Base-by-base conservation (phyloP, 148 eudicot species). In the Rhododendron simsii region DNA sequence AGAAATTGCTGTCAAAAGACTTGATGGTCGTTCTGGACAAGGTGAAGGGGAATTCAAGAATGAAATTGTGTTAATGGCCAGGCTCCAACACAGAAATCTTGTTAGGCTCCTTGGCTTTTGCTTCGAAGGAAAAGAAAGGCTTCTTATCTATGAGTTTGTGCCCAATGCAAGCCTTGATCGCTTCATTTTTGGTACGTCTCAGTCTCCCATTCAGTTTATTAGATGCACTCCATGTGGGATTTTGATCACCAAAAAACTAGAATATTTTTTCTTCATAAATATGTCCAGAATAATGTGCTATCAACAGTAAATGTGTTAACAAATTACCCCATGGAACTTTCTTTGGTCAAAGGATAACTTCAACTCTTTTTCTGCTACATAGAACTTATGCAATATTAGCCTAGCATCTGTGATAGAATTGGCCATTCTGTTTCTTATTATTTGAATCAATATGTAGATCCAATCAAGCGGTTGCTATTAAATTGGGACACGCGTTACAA, bases 21-120 rank as follows among this genome's bases (percentile, higher is more conserved):
- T 90, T 4, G 61, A 84, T 9, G 47, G 6, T 65, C 18, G 57
- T 73, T 90, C 89, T 8, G 75, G 35, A 20, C 91, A 90, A 82
- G 91, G 91, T 35, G 86, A 86, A 71, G 28, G n/a, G 18, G 90
- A 90, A 78, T 90, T 90, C 50, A 90, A 86, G 83, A 90, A 90
- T 86, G 88, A 90, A 82, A 88, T 90, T 21, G 2, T 86, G 57
- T 50, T 88, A 20, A 63, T 88, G 18, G 88, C 91, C 2, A 88
- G 47, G 50, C 91, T 89, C 74, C 90, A 86, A 26, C 90, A 89
- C 80, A 84, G 41, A n/a, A 86, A 86, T 57, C 51, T 89, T 26
- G 87, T 86, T 33, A 80, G 86, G 67, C 87, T 89, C 26, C 67
- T 89, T 1, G 90, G 90, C 11, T 89, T 86, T 39, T 71, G 83